These are phyloP conservation scores for Amesomyces nigricolor DNA, from an alignment of 2,329 filamentous ascomycete species.

Conservation along the genomic window DNA sequence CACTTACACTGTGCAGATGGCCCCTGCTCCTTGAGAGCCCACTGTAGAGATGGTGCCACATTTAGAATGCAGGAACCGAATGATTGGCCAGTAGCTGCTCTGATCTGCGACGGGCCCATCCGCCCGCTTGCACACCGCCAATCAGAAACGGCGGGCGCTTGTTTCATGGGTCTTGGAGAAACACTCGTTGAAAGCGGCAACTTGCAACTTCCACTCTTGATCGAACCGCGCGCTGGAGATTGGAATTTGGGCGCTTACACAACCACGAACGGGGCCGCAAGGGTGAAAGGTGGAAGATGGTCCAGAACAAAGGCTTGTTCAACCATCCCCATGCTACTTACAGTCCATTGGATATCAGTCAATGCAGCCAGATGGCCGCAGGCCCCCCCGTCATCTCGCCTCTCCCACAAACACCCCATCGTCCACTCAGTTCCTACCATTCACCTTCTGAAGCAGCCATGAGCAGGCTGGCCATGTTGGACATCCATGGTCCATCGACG, in stretches of 20 bases:
- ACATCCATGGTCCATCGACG: not conserved
- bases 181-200: not conserved
- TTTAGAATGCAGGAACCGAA: not conserved
- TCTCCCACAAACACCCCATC: not conserved
- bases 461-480: no score
- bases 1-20: not conserved
- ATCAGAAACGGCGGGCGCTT: constrained; percentile 11
- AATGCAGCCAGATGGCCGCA: constrained; percentile 9
- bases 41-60: not conserved
- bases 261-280: not conserved
- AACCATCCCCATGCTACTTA: not conserved
- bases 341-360: constrained; percentile 6
- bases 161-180: constrained; percentile 5
- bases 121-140: constrained; percentile 1
- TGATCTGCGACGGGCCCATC: not conserved
- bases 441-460: no score
- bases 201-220: not conserved
- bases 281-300: not conserved
- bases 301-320: not conserved
- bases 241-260: constrained; percentile 2
- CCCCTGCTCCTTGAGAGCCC: constrained; percentile 4
- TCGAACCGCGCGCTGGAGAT: not conserved
- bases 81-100: constrained; percentile 7
- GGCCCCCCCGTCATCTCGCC: constrained; percentile 4
- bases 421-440: no score